Evolutionary conservation across 257 asterid species (phyloP).

Genomic region (Vinca minor): DNA sequence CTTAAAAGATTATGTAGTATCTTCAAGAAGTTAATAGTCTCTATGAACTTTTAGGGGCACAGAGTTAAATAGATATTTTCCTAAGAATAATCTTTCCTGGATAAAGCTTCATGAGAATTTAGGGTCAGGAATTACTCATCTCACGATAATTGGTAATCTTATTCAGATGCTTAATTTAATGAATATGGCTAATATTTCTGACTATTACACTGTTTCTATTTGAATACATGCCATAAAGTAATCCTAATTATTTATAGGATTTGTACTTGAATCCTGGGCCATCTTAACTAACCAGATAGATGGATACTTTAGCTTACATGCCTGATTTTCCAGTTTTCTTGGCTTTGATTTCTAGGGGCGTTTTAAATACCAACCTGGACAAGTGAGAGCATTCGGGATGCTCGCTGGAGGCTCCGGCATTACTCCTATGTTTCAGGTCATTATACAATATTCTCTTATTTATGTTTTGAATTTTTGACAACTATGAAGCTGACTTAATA

Average conservation of each 20-base stretch:
- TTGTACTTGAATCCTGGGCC: not conserved
- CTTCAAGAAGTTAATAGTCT: too few relatives aligned
- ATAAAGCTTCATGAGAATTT: not conserved
- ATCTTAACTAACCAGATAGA: not conserved
- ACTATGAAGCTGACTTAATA: not conserved
- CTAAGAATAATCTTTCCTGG: not conserved
- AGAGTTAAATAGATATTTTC: not conserved
- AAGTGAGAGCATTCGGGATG: slow-evolving; percentile 49
- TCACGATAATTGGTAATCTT: not conserved
- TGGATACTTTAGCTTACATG: not conserved
- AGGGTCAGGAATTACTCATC: not conserved
- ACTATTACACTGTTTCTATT: not conserved
- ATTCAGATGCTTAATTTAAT: not conserved
- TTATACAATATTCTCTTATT: not conserved
- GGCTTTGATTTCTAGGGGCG: slow-evolving; percentile 28
- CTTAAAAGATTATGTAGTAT: too few relatives aligned
- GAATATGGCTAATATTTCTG: not conserved
- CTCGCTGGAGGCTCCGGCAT: slow-evolving; percentile 51
- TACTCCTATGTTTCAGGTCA: slow-evolving; percentile 50
- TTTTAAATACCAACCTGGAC: slow-evolving; percentile 35
- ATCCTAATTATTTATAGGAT: not conserved
- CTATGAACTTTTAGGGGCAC: not conserved
- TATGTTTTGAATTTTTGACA: not conserved
- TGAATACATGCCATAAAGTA: not conserved
- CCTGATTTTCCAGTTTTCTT: not conserved